Conservation (phyloP, 495 filamentous ascomycete genomes). For the Penicillium dipodomyicola region DNA sequence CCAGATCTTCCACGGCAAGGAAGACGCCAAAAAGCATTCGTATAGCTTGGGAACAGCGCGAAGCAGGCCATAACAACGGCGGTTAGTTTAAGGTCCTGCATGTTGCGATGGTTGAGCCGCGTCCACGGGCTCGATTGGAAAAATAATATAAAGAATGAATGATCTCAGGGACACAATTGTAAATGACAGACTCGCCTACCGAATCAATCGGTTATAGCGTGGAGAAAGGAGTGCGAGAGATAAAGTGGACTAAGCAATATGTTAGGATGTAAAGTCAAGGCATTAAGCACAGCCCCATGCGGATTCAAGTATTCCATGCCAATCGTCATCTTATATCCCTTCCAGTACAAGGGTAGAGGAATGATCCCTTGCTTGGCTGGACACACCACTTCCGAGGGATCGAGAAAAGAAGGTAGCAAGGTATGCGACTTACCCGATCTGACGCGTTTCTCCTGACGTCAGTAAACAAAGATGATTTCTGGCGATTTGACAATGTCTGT, state of each 20-base stretch:
- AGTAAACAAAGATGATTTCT: conserved; percentile 22
- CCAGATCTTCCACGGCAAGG: conserved; percentile 68
- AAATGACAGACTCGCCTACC: conserved; percentile 21
- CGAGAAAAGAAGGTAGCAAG: conserved; percentile 2
- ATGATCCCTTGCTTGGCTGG: conserved; percentile 26
- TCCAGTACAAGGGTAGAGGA: conserved; percentile 14
- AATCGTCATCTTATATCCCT: conserved; percentile 18
- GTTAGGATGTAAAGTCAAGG: conserved; percentile 15
- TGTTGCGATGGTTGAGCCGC: conserved; percentile 14
- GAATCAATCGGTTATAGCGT: conserved; percentile 23
- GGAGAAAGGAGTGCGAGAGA: background rate
- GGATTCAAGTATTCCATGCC: conserved; percentile 16
- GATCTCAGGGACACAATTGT: conserved; percentile 9
- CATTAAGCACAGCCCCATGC: conserved; percentile 5
- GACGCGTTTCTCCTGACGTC: conserved; percentile 25
- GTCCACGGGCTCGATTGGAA: conserved; percentile 16
- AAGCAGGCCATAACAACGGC: conserved; percentile 30
- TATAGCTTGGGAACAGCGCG: conserved; percentile 34
- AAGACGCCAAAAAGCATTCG: conserved; percentile 83
- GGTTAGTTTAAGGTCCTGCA: conserved; percentile 26
- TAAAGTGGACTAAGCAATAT: conserved; percentile 13
- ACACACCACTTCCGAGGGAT: conserved; percentile 11
- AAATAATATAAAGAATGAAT: conserved; percentile 22
- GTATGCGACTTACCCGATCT: conserved; percentile 28
- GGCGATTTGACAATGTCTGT: background rate